Percentiles rank a stretch among this genome's conserved stretches.
These are phyloP conservation scores for Cladosporium cucumerinum DNA, from an alignment of 2,329 filamentous ascomycete species.

Conservation along the genomic window DNA sequence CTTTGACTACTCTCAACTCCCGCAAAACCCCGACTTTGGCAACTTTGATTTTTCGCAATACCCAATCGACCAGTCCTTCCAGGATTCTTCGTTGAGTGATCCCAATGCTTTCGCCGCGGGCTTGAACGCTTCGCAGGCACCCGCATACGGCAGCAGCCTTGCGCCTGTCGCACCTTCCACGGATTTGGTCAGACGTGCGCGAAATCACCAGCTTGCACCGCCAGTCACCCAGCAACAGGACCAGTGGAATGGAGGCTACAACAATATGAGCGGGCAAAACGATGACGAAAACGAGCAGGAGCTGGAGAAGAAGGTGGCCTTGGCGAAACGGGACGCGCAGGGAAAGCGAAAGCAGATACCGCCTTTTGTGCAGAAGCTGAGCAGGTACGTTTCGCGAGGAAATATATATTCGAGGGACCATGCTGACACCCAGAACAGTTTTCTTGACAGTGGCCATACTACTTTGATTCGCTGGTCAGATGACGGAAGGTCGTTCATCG, in stretches of 20 bases:
- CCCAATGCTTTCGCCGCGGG: conserved; percentile 31
- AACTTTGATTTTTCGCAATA: conserved; percentile 31
- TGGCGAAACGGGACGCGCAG: conserved; percentile 83
- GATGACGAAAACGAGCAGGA: conserved; percentile 72
- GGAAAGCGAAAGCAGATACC: conserved; percentile 93
- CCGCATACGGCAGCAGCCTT: conserved; percentile 23
- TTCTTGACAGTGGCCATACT: conserved; percentile 88
- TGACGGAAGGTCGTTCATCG: conserved; percentile 92
- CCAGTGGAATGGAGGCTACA: conserved; percentile 40
- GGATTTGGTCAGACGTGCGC: conserved; percentile 46
- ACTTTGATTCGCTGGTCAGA: conserved; percentile 97
- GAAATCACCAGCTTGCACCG: conserved; percentile 46
- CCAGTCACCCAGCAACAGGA: conserved; percentile 31
- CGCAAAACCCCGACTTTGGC: conserved; percentile 41
- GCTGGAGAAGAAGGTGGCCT: conserved; percentile 72
- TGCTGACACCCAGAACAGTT: conserved; percentile 54
- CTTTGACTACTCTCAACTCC: conserved; percentile 43
- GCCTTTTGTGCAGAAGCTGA: conserved; percentile 95
- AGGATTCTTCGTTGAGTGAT: conserved; percentile 39
- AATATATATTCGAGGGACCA: conserved; percentile 20
- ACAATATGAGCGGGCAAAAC: conserved; percentile 38
- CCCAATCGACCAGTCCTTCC: conserved; percentile 31
- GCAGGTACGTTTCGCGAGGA: conserved; percentile 64
- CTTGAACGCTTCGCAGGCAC: conserved; percentile 28
- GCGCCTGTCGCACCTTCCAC: conserved; percentile 32